Percentiles rank a stretch among this genome's conserved stretches.
Conservation (phyloP, 2,329 filamentous ascomycete genomes). For the Ophiosphaerella herpotricha region DNA sequence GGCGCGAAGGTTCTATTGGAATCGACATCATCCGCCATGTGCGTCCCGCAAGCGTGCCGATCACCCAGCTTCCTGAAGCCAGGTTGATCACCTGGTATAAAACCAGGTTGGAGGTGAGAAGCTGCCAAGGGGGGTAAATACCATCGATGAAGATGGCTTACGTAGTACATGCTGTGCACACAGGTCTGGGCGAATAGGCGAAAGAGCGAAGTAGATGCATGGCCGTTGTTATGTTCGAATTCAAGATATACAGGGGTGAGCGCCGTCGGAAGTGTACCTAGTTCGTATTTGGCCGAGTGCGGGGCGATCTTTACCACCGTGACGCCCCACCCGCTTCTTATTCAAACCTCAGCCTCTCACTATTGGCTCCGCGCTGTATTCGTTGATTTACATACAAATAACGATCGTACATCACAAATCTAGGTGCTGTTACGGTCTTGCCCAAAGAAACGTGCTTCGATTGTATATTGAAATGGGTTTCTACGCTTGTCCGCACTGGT, state of each 20-base stretch:
- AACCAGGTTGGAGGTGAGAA: background rate
- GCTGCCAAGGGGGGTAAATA: too few species aligned
- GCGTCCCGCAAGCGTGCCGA: slow-evolving; percentile 8
- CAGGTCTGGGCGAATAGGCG: background rate
- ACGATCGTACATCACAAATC: too few species aligned
- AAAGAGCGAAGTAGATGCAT: background rate
- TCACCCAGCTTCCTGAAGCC: slow-evolving; percentile 6
- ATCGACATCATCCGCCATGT: background rate
- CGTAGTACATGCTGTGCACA: background rate
- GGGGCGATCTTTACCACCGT: slow-evolving; percentile 9
- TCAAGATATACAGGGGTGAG: background rate
- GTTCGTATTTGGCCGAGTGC: background rate
- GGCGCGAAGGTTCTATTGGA: slow-evolving; percentile 3
- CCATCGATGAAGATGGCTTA: background rate
- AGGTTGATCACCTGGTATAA: background rate
- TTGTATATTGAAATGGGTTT: background rate
- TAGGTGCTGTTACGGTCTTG: too few species aligned
- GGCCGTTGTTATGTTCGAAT: background rate
- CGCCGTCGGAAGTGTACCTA: background rate
- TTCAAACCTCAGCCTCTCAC: slow-evolving; percentile 4
- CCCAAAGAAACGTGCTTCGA: slow-evolving; percentile 1
- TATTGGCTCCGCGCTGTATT: background rate
- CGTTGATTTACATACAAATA: too few species aligned
- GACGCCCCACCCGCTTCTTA: slow-evolving; percentile 16
- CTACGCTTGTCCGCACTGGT: background rate